Conservation (phyloP, 148 eudicot genomes). For the Diospyros lotus region DNA sequence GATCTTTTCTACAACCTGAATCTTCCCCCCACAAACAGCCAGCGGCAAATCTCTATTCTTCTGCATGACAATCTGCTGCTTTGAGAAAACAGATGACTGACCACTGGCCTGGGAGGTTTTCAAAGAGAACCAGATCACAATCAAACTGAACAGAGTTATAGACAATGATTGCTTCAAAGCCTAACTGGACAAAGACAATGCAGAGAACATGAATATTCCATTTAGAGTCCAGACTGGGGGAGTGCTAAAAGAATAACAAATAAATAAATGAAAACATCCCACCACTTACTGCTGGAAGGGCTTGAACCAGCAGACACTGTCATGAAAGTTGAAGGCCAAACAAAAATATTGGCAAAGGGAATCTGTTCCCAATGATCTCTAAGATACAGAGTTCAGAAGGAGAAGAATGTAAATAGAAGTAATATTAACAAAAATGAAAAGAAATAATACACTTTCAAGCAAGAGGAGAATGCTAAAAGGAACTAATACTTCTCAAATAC, state of each 20-base stretch:
- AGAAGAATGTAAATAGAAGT: too few relatives aligned
- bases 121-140: neutral
- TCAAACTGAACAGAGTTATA: neutral
- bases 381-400: neutral
- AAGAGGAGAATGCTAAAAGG: neutral
- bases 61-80: conserved; percentile 28
- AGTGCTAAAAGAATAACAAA: neutral
- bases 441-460: neutral
- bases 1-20: conserved; percentile 44
- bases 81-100: conserved; percentile 26
- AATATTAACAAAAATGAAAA: neutral
- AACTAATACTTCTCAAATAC: conserved; percentile 9
- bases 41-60: conserved; percentile 29
- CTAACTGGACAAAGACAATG: neutral
- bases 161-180: neutral
- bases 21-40: conserved; percentile 17
- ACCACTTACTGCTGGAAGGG: neutral
- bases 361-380: neutral
- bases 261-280: neutral
- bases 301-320: neutral
- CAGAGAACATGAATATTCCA: neutral
- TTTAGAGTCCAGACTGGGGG: neutral
- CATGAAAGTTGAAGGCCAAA: neutral
- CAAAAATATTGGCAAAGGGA: neutral
- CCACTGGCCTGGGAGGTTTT: conserved; percentile 29